Conservation (phyloP, 306 rosid genomes). For the Prunus fruticosa region DNA sequence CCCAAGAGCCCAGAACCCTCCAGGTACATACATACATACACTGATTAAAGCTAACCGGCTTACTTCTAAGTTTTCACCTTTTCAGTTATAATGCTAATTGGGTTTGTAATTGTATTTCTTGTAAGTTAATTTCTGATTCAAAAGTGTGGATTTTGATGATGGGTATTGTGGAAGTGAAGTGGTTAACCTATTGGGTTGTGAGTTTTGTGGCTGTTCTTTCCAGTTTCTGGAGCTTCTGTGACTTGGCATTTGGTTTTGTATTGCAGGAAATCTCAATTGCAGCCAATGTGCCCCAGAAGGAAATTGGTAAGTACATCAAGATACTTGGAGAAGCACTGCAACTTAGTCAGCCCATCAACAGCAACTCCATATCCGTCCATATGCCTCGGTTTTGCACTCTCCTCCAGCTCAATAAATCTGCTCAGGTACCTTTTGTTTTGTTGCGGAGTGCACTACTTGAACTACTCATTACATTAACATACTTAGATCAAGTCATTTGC, state of each 20-base stretch:
- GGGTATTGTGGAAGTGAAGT: background rate
- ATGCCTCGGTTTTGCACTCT: conserved; percentile 98
- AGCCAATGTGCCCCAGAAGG: conserved; percentile 91
- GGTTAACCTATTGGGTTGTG: background rate
- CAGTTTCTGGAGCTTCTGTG: background rate
- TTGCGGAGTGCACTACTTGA: conserved; percentile 7
- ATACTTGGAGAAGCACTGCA: conserved; percentile 93
- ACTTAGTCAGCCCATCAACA: conserved; percentile 93
- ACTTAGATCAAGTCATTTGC: background rate
- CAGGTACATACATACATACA: conserved; percentile 41
- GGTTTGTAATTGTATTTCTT: background rate
- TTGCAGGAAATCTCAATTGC: conserved; percentile 94
- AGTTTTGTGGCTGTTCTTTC: background rate
- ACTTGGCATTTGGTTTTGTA: conserved; percentile 24
- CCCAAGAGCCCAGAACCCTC: conserved; percentile 93
- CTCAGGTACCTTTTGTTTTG: conserved; percentile 61
- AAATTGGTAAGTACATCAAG: conserved; percentile 95
- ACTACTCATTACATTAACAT: conserved; percentile 2
- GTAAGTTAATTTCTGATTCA: background rate
- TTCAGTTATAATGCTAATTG: background rate
- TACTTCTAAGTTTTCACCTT: background rate
- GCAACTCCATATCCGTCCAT: conserved; percentile 93
- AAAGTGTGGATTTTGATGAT: background rate
- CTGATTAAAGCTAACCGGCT: background rate
- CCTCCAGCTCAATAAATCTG: conserved; percentile 94